phyloP scores from a whole-genome alignment of 495 filamentous ascomycete genomes.

The Talaromyces stipitatus region DNA sequence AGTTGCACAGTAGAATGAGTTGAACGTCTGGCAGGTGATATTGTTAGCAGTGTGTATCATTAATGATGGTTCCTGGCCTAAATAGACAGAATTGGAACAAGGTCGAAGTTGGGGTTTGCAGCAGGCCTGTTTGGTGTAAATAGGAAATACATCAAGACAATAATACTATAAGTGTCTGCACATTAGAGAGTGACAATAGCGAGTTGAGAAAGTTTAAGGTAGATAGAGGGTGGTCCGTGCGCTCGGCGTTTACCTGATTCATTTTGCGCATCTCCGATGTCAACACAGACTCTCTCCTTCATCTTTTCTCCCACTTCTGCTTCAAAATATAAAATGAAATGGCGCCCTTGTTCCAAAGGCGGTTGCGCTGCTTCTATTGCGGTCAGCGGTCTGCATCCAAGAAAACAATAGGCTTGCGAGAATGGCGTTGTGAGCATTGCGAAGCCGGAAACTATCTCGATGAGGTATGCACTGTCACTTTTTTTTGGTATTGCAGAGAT shows the following conservation, averaged over 20 bases:
- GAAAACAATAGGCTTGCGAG: constrained; percentile 41
- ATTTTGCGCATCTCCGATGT: background rate
- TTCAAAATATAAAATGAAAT: constrained; percentile 27
- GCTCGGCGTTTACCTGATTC: constrained; percentile 2
- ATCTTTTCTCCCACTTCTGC: background rate
- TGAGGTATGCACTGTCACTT: constrained; percentile 28
- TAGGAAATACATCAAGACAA: background rate
- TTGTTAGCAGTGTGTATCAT: background rate
- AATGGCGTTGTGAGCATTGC: constrained; percentile 66
- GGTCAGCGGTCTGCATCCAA: constrained; percentile 50
- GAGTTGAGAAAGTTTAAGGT: background rate
- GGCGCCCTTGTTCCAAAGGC: constrained; percentile 37
- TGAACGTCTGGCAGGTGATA: background rate
- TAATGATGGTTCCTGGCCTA: background rate
- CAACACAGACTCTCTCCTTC: background rate
- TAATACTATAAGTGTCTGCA: no score
- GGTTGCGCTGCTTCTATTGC: constrained; percentile 72
- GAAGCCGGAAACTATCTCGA: constrained; percentile 81
- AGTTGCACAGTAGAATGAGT: background rate
- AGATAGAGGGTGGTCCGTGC: background rate
- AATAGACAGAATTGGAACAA: background rate
- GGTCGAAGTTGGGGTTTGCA: background rate
- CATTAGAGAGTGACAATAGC: background rate
- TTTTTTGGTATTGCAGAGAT: constrained; percentile 8
- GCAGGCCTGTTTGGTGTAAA: background rate